Base-by-base conservation (phyloP, 2,329 filamentous ascomycete genomes). In the Diaporthe sp. region DNA sequence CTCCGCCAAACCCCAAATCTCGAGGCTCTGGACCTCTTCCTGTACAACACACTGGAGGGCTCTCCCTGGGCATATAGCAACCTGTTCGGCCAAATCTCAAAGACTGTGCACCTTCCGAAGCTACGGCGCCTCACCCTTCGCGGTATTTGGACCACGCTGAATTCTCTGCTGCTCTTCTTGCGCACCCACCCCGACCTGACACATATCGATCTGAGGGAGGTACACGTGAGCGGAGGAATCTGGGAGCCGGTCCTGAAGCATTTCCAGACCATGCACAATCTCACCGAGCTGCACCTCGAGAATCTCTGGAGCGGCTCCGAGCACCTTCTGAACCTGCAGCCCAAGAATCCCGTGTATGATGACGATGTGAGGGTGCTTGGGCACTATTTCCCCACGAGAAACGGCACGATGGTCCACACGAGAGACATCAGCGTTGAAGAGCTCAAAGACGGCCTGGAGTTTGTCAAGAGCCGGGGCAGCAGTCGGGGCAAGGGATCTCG, bases 1-100 rank as follows among this genome's bases (percentile, higher is more conserved):
- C 58, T 73, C n/a, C 61, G 34, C 34, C 71, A 37, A 37, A 65
- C 58, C 49, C 71, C 71, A 19, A 60, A 73, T 9, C 71, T 73
- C 22, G 58, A 65, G 25, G 13, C 25, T 13, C 37, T 73, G 19
- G 71, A 73, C 13, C 71, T 73, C 44, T 57, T 25, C 49, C 10
- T 73, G 25, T 73, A 73, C 25, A 73, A 65, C 2, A 73, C 71
- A 39, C 9, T 73, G 44, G 46, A 53, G 8, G 71, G 71, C 1
- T 4, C 34, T 3, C 49, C 71, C 10, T 57, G 44, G 44, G 58
- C n/a, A 25, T 73, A 73, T 19, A 53, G 25, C n/a, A 25, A 7
- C 3, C 1, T 73, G 19, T 73, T 73, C 31, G 3, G 5, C 37
- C 25, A 65, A 37, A 65, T 73, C 17, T 65, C 71, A 19, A 55